phyloP scores from a whole-genome alignment of 2,329 filamentous ascomycete species.

The Trichoderma breve region DNA sequence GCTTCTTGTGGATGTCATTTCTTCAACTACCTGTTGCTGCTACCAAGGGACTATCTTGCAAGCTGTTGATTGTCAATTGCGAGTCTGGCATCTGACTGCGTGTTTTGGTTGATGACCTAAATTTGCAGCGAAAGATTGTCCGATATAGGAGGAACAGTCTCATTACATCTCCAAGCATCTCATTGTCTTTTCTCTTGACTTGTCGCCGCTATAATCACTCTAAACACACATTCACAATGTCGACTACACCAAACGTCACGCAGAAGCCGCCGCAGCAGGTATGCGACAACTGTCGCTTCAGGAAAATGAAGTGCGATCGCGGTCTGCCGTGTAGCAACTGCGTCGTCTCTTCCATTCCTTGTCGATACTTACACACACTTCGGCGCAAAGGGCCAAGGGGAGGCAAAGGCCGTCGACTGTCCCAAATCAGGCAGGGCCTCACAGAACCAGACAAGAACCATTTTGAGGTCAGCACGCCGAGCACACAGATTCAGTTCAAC shows the following conservation, averaged over 20 bases:
- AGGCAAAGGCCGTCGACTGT: conserved; percentile 31
- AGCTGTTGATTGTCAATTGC: neutral
- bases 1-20: neutral
- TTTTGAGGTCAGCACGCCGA: conserved; percentile 27
- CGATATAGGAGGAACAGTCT: neutral
- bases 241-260: neutral
- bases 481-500: conserved; percentile 14
- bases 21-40: neutral
- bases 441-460: conserved; percentile 16
- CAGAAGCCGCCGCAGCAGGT: conserved; percentile 24
- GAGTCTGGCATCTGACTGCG: neutral
- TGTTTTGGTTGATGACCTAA: neutral
- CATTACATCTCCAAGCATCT: neutral
- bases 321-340: conserved; percentile 32
- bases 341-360: conserved; percentile 28
- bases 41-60: neutral
- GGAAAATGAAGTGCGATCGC: conserved; percentile 37
- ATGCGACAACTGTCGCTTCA: conserved; percentile 33
- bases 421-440: conserved; percentile 30
- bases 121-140: neutral
- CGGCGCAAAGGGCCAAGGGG: conserved; percentile 31
- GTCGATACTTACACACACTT: conserved; percentile 33
- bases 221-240: neutral
- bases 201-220: neutral
- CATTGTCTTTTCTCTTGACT: neutral